phyloP scores from a whole-genome alignment of 1,139 yeast species.

The Pichia sorboxylosa region DNA sequence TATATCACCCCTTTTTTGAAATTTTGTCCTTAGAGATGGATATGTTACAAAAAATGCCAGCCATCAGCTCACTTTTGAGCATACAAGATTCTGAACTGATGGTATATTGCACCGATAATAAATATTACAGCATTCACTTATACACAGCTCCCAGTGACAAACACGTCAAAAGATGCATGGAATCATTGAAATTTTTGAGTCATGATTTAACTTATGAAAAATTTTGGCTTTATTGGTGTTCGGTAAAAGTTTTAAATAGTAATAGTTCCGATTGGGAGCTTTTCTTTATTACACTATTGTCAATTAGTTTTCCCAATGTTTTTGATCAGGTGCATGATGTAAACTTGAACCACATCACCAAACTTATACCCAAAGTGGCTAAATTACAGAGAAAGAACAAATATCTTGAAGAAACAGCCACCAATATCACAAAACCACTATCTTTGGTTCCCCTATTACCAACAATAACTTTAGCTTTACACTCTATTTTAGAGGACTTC shows the following conservation, averaged over 20 bases:
- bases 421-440: constrained; percentile 13
- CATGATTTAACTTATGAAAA: constrained; percentile 48
- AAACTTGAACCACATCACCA: constrained; percentile 29
- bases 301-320: constrained; percentile 35
- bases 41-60: constrained; percentile 13
- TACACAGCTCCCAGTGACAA: constrained; percentile 36
- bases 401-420: neutral
- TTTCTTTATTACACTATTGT: constrained; percentile 40
- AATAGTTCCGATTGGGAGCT: constrained; percentile 45
- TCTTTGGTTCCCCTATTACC: constrained; percentile 42
- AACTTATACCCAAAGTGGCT: constrained; percentile 30
- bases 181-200: constrained; percentile 41
- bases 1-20: constrained; percentile 59
- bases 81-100: constrained; percentile 15
- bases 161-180: constrained; percentile 33
- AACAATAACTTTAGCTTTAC: constrained; percentile 57
- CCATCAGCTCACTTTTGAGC: constrained; percentile 12
- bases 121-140: constrained; percentile 27
- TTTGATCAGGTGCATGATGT: constrained; percentile 12
- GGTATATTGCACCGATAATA: constrained; percentile 17
- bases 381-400: constrained; percentile 19
- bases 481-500: constrained; percentile 66
- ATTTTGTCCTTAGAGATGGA: constrained; percentile 36
- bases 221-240: constrained; percentile 54
- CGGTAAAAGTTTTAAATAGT: constrained; percentile 37